Percentiles rank a stretch among this genome's conserved stretches.
Evolutionary conservation across 73 alveolate genomes (phyloP).

Genomic region (Loxodes magnus): DNA sequence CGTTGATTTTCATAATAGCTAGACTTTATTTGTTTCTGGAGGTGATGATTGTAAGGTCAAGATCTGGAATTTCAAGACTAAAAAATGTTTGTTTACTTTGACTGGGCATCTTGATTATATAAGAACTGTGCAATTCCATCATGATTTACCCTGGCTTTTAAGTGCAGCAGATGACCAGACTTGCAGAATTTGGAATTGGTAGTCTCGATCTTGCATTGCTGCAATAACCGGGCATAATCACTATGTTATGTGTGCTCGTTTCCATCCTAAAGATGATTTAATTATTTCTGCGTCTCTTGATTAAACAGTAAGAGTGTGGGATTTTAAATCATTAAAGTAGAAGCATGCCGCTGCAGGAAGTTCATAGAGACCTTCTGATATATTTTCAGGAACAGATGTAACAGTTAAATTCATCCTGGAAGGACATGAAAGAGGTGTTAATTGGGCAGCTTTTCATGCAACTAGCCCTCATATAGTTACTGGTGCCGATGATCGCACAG

Average conservation of each 20-base stretch:
- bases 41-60: slow-evolving; percentile 98
- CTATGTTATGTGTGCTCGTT: slow-evolving; percentile 97
- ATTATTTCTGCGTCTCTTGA: slow-evolving; percentile 95
- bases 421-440: slow-evolving; percentile 93
- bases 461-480: slow-evolving; percentile 53
- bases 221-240: slow-evolving; percentile 95
- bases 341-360: slow-evolving; percentile 6
- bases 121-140: slow-evolving; percentile 96
- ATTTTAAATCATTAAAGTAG: slow-evolving; percentile 17
- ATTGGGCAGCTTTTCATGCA: slow-evolving; percentile 94
- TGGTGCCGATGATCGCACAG: slow-evolving; percentile 88
- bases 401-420: slow-evolving; percentile 85
- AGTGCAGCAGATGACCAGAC: slow-evolving; percentile 76
- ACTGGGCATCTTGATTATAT: slow-evolving; percentile 96
- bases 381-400: slow-evolving; percentile 73
- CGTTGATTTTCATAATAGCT: slow-evolving; percentile 83
- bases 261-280: slow-evolving; percentile 94
- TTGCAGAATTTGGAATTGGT: slow-evolving; percentile 99
- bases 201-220: slow-evolving; percentile 68
- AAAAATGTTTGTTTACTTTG: slow-evolving; percentile 82
- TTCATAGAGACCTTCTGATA: slow-evolving; percentile 26
- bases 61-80: slow-evolving; percentile 78
- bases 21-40: slow-evolving; percentile 93
- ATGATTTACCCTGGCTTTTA: slow-evolving; percentile 97
- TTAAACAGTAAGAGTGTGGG: slow-evolving; percentile 98